Evolutionary conservation across 805 yeast species (phyloP), one percentile per base, ranked within the genome.

Genomic region (Ogataea glucozyma): DNA sequence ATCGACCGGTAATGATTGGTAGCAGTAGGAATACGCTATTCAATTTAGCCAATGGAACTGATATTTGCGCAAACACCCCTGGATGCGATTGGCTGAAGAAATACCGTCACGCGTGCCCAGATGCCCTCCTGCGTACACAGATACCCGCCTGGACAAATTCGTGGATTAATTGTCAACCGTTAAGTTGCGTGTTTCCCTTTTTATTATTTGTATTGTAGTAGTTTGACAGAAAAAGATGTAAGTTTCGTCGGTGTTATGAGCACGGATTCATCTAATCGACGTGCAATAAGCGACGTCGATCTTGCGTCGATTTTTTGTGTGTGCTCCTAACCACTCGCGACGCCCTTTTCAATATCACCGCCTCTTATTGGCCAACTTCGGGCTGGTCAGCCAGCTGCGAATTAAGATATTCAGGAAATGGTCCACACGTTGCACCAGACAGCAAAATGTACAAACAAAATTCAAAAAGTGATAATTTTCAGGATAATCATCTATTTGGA

Each of bases 401-500:
- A 11, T 11, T 13, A n/a, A 19, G 6, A 4, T 8, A 19, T 13
- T 12, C 11, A 17, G 24, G 18, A 26, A n/a, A n/a, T n/a, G n/a
- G n/a, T 24, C 11, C 40, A 36, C 40, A 36, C 40, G 40, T 27
- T 26, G 31, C 33, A 37, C 33, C 38, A 35, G 30, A 22, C 27
- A 23, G 38, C 26, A 23, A 26, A 33, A 23, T 17, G 12, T 23
- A 32, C 16, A 32, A 32, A 21, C 36, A 23, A 32, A 32, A 32
- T 9, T 17, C 19, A 32, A 26, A 32, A 23, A 32, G 21, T 8
- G 12, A 13, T 30, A 10, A 3, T 9, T 16, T 27, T 30, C 18
- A 9, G 6, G 5, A 16, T 6, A 14, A 10, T n/a, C 19, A 4
- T 13, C 4, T 19, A 17, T 8, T 27, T n/a, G 6, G 31, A 30